phyloP scores from a whole-genome alignment of 768 basidiomycete species.

The Nidularia sp. region DNA sequence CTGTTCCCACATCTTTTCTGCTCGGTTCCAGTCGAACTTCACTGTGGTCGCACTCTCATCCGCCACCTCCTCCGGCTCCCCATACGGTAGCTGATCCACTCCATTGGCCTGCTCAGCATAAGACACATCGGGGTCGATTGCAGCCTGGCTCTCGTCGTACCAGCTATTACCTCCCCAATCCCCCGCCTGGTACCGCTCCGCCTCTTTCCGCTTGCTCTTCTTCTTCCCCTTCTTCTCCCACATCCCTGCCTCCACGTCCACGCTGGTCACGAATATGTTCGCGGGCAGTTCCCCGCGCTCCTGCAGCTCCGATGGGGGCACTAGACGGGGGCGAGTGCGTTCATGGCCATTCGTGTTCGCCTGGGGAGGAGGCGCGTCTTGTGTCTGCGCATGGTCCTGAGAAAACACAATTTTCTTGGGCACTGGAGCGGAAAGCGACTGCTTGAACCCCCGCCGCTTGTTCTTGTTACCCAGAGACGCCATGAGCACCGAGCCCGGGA shows the following conservation, averaged over 20 bases:
- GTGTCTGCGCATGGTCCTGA: background rate
- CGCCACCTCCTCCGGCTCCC: constrained; percentile 11
- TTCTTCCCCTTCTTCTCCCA: constrained; percentile 34
- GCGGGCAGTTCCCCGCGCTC: constrained; percentile 45
- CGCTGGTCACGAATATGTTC: constrained; percentile 67
- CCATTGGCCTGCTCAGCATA: constrained; percentile 8
- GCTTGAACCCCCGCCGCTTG: constrained; percentile 66
- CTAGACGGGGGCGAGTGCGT: constrained; percentile 24
- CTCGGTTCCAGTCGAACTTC: constrained; percentile 31
- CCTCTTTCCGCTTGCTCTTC: constrained; percentile 13
- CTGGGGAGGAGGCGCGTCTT: too few relatives aligned
- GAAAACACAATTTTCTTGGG: constrained; percentile 53
- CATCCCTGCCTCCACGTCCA: constrained; percentile 60
- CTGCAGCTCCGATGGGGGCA: constrained; percentile 64
- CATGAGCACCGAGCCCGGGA: constrained; percentile 31
- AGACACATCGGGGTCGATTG: constrained; percentile 7
- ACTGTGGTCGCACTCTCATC: background rate
- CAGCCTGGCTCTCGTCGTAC: constrained; percentile 2
- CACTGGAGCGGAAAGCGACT: constrained; percentile 36
- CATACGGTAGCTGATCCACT: constrained; percentile 13
- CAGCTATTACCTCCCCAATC: background rate
- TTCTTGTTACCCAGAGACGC: constrained; percentile 68
- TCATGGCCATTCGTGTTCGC: too few relatives aligned
- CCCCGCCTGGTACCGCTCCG: constrained; percentile 4
- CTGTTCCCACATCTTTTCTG: constrained; percentile 26